Evolutionary conservation across 2,329 filamentous ascomycete species (phyloP).

Genomic region (Talaromyces rugulosus): DNA sequence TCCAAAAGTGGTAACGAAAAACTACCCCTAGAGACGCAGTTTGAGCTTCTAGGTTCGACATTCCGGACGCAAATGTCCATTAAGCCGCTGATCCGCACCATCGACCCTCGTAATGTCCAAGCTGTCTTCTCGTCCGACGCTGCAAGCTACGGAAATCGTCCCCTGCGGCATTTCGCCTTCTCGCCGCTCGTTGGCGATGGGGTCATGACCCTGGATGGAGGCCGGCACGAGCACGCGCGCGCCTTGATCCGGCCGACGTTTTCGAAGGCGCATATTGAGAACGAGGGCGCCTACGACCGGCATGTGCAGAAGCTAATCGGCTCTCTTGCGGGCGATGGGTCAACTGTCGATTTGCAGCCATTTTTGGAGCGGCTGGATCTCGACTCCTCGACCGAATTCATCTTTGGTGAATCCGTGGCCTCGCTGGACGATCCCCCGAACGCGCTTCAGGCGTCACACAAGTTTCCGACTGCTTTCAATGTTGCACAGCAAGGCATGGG

Average conservation of each 20-base stretch:
- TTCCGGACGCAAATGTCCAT: slow-evolving; percentile 10
- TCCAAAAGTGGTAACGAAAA: slow-evolving; percentile 5
- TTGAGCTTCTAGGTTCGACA: slow-evolving; percentile 8
- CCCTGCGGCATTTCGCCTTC: slow-evolving; percentile 56
- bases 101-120: slow-evolving; percentile 64
- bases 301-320: slow-evolving; percentile 60
- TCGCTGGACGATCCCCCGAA: slow-evolving; percentile 3
- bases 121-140: slow-evolving; percentile 75
- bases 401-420: slow-evolving; percentile 60
- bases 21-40: slow-evolving; percentile 4
- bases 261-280: slow-evolving; percentile 60
- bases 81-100: slow-evolving; percentile 45
- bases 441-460: slow-evolving; percentile 25
- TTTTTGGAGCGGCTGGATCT: slow-evolving; percentile 64
- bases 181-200: slow-evolving; percentile 42
- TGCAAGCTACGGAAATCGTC: slow-evolving; percentile 63
- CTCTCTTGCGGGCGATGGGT: slow-evolving; percentile 54
- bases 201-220: slow-evolving; percentile 33
- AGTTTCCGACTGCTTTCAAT: slow-evolving; percentile 38
- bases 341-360: slow-evolving; percentile 60
- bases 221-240: slow-evolving; percentile 66
- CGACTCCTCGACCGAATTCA: slow-evolving; percentile 64
- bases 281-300: slow-evolving; percentile 55
- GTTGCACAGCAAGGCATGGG: slow-evolving; percentile 21
- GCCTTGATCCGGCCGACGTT: slow-evolving; percentile 83